phyloP scores from a whole-genome alignment of 2,329 filamentous ascomycete genomes.

The Chaetomium globosum region DNA sequence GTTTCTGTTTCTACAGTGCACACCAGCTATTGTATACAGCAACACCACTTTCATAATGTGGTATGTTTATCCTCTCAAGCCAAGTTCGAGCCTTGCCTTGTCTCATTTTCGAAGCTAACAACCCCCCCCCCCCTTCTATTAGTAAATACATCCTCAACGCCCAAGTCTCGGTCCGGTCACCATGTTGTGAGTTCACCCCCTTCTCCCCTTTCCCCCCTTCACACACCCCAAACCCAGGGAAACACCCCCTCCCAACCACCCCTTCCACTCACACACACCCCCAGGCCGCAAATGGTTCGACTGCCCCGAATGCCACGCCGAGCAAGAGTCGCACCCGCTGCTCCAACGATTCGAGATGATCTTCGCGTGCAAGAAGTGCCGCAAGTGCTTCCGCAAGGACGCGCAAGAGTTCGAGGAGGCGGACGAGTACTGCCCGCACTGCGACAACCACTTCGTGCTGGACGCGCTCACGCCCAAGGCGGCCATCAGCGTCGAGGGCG shows the following conservation, averaged over 20 bases:
- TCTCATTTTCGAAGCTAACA: background rate
- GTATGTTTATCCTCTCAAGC: slow-evolving; percentile 28
- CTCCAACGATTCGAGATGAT: slow-evolving; percentile 81
- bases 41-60: slow-evolving; percentile 34
- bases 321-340: slow-evolving; percentile 76
- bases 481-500: slow-evolving; percentile 82
- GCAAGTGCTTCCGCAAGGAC: slow-evolving; percentile 96
- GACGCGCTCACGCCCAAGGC: slow-evolving; percentile 85
- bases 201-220: background rate
- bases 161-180: slow-evolving; percentile 91
- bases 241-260: background rate
- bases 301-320: slow-evolving; percentile 90
- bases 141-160: slow-evolving; percentile 99
- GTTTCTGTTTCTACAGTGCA: background rate
- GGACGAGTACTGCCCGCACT: slow-evolving; percentile 98
- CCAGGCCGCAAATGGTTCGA: slow-evolving; percentile 96
- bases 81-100: background rate
- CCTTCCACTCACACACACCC: background rate
- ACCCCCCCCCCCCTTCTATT: slow-evolving; percentile 25
- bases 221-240: background rate
- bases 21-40: background rate
- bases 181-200: slow-evolving; percentile 71
- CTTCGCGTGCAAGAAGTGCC: slow-evolving; percentile 99
- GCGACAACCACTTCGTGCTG: slow-evolving; percentile 96
- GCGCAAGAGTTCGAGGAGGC: slow-evolving; percentile 89